These are phyloP conservation scores for Lolium rigidum DNA, from an alignment of 176 grass and related monocot genomes.

Conservation along the genomic window DNA sequence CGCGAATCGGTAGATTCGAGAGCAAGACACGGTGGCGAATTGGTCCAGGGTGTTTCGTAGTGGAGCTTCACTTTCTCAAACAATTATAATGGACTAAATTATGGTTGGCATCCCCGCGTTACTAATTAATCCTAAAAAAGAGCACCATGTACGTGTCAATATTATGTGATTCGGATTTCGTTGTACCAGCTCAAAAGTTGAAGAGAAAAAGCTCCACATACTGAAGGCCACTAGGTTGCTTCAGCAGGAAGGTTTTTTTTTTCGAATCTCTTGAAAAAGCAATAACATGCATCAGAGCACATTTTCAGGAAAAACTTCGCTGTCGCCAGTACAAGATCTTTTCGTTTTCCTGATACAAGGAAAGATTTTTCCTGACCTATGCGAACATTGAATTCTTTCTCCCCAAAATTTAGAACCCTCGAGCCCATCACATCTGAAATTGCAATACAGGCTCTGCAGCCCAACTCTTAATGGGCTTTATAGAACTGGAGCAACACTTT, in stretches of 20 bases:
- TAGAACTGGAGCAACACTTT: neutral
- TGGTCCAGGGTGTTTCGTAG: neutral
- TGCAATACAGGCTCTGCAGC: neutral
- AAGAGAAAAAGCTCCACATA: neutral
- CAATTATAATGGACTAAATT: neutral
- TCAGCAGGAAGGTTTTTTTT: neutral
- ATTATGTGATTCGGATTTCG: neutral
- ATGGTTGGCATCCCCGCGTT: no score
- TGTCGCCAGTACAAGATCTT: neutral
- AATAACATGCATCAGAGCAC: neutral
- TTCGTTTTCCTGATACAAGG: neutral
- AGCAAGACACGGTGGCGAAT: neutral
- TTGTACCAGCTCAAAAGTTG: neutral
- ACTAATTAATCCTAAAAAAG: neutral
- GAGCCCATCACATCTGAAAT: neutral
- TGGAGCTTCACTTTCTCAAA: conserved; percentile 2
- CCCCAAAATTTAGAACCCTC: no score
- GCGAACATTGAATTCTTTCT: neutral
- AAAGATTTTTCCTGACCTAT: neutral
- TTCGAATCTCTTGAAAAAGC: neutral
- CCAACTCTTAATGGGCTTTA: neutral
- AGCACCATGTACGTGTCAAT: neutral
- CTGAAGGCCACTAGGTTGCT: neutral
- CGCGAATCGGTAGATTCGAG: neutral
- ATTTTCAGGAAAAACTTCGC: neutral